Percentiles rank a stretch among this genome's conserved stretches.
Evolutionary conservation across 2,329 filamentous ascomycete species (phyloP).

Genomic region (Arthrobotrys sphaeroides): DNA sequence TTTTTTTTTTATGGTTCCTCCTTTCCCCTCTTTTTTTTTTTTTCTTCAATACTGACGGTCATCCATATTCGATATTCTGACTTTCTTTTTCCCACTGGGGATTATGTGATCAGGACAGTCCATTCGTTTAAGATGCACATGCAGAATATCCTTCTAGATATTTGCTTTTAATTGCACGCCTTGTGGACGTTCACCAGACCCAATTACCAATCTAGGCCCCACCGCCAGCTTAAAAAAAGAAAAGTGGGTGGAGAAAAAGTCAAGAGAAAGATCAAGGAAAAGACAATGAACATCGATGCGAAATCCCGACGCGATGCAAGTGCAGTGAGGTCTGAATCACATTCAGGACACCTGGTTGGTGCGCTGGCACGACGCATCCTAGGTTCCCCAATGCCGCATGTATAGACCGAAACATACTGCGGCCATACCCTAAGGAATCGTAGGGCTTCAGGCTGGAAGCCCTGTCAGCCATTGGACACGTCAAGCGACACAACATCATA

Average conservation of each 20-base stretch:
- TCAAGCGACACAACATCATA: slow-evolving; percentile 28
- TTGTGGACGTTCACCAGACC: background rate
- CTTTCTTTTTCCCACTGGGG: background rate
- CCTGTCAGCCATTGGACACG: slow-evolving; percentile 34
- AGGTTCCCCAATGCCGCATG: slow-evolving; percentile 3
- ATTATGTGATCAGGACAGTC: background rate
- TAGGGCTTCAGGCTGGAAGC: background rate
- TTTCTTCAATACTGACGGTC: no score
- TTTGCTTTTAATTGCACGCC: background rate
- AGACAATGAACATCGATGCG: slow-evolving; percentile 1
- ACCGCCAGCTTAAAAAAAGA: background rate
- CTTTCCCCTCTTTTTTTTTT: no score
- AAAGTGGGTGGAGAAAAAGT: background rate
- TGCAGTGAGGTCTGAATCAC: slow-evolving; percentile 1
- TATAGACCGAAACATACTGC: background rate
- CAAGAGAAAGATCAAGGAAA: background rate
- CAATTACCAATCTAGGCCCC: background rate
- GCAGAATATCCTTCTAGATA: background rate
- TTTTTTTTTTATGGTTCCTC: background rate
- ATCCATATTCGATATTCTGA: background rate
- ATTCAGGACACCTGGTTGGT: slow-evolving; percentile 39
- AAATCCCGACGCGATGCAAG: slow-evolving; percentile 8
- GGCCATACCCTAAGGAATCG: background rate
- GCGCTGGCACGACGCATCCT: slow-evolving; percentile 32
- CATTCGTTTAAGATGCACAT: background rate